phyloP scores from a whole-genome alignment of 176 grass and related monocot genomes.

The Neostapfia colusana region DNA sequence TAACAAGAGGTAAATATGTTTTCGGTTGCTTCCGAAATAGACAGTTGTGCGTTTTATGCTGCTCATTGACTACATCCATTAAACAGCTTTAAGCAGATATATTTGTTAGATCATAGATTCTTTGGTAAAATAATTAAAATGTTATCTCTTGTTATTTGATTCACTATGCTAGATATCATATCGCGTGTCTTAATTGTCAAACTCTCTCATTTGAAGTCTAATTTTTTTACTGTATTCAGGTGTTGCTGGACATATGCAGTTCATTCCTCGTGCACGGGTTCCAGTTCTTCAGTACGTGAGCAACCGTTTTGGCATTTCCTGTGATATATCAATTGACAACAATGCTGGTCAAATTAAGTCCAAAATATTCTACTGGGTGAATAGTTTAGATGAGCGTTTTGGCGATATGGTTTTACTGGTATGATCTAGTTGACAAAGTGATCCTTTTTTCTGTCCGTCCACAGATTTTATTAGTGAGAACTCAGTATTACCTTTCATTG shows the following conservation, averaged over 20 bases:
- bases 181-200: not conserved
- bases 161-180: not conserved
- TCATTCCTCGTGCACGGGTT: slow-evolving; percentile 86
- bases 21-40: not conserved
- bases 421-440: slow-evolving; percentile 26
- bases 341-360: slow-evolving; percentile 76
- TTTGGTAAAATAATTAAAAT: not conserved
- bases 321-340: slow-evolving; percentile 86
- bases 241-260: slow-evolving; percentile 51
- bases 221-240: slow-evolving; percentile 54
- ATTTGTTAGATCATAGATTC: not conserved
- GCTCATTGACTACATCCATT: slow-evolving; percentile 7
- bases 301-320: slow-evolving; percentile 63
- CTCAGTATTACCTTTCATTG: slow-evolving; percentile 39
- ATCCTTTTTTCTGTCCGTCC: slow-evolving; percentile 5
- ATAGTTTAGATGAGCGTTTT: slow-evolving; percentile 75
- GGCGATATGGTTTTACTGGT: slow-evolving; percentile 95
- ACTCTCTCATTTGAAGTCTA: slow-evolving; percentile 13
- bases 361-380: slow-evolving; percentile 73
- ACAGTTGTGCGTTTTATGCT: slow-evolving; percentile 5
- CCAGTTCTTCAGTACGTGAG: slow-evolving; percentile 79
- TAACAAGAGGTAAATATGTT: slow-evolving; percentile 53
- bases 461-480: slow-evolving; percentile 4
- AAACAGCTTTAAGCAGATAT: slow-evolving; percentile 27
- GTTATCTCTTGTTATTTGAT: slow-evolving; percentile 24